These are phyloP conservation scores for Cordyceps cicadae DNA, from an alignment of 2,329 filamentous ascomycete genomes.

Conservation along the genomic window DNA sequence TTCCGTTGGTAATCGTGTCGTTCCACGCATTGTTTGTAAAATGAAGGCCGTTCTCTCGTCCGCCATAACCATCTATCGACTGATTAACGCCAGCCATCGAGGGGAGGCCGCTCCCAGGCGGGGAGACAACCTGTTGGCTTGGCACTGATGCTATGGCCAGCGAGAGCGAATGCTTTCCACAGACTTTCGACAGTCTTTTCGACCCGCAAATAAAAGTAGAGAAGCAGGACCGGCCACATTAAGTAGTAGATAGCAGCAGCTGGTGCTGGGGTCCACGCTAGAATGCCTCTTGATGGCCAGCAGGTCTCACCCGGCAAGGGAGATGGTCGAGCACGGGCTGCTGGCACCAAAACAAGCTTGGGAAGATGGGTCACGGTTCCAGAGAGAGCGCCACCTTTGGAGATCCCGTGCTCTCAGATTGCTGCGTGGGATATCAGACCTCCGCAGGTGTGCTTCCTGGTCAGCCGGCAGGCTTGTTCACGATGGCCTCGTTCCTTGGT, in stretches of 20 bases:
- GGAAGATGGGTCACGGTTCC: conserved; percentile 3
- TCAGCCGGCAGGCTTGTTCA: not conserved
- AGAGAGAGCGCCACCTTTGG: conserved; percentile 8
- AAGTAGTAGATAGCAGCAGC: conserved; percentile 16
- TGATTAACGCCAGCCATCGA: conserved; percentile 17
- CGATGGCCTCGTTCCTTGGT: conserved; percentile 10
- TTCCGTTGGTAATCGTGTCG: conserved; percentile 25
- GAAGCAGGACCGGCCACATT: conserved; percentile 13
- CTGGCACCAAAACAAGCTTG: conserved; percentile 4
- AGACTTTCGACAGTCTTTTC: conserved; percentile 8
- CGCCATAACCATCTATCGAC: conserved; percentile 12
- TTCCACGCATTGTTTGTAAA: conserved; percentile 28
- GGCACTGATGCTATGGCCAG: conserved; percentile 4
- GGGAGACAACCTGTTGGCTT: conserved; percentile 13
- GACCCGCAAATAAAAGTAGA: conserved; percentile 12
- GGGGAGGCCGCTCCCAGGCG: conserved; percentile 12
- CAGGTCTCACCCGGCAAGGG: conserved; percentile 23
- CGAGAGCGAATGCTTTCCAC: conserved; percentile 5
- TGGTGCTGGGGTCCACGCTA: conserved; percentile 10
- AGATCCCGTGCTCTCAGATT: conserved; percentile 2
- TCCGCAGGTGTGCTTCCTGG: not conserved
- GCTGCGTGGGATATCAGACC: not conserved
- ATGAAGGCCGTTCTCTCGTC: conserved; percentile 21
- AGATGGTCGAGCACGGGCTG: conserved; percentile 12
- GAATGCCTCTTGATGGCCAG: conserved; percentile 12